Evolutionary conservation across 2,329 filamentous ascomycete species (phyloP).

Genomic region (Cladosporium phlei): DNA sequence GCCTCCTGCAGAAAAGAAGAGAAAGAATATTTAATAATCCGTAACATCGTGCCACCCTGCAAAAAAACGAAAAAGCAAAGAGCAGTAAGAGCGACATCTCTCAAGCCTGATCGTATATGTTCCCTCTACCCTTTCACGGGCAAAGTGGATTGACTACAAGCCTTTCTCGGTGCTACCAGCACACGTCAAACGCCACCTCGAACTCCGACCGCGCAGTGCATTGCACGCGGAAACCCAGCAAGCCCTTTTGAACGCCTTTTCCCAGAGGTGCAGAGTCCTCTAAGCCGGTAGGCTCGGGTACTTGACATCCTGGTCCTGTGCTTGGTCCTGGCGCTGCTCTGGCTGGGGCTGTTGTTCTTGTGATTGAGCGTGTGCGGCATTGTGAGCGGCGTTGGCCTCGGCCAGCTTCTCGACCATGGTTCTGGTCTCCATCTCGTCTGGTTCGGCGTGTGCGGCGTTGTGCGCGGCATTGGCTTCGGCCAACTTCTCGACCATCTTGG

Average conservation of each 20-base stretch:
- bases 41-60: slow-evolving; percentile 2
- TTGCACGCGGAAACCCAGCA: background rate
- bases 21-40: background rate
- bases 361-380: slow-evolving; percentile 1
- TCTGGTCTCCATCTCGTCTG: slow-evolving; percentile 17
- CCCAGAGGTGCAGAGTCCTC: background rate
- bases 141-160: slow-evolving; percentile 5
- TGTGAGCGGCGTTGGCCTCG: slow-evolving; percentile 12
- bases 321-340: background rate
- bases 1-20: background rate
- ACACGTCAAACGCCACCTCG: slow-evolving; percentile 7
- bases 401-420: slow-evolving; percentile 25
- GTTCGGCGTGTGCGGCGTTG: slow-evolving; percentile 6
- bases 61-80: background rate
- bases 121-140: too few relatives aligned
- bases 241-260: slow-evolving; percentile 4
- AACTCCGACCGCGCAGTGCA: background rate
- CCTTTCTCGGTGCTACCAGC: slow-evolving; percentile 1
- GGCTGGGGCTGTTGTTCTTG: slow-evolving; percentile 1
- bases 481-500: slow-evolving; percentile 25
- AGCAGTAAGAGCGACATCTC: background rate
- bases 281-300: slow-evolving; percentile 8
- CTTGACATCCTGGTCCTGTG: slow-evolving; percentile 3
- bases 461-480: slow-evolving; percentile 13
- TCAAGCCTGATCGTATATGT: too few relatives aligned